Conservation (phyloP, 768 basidiomycete species). For the Suillus placidus region DNA sequence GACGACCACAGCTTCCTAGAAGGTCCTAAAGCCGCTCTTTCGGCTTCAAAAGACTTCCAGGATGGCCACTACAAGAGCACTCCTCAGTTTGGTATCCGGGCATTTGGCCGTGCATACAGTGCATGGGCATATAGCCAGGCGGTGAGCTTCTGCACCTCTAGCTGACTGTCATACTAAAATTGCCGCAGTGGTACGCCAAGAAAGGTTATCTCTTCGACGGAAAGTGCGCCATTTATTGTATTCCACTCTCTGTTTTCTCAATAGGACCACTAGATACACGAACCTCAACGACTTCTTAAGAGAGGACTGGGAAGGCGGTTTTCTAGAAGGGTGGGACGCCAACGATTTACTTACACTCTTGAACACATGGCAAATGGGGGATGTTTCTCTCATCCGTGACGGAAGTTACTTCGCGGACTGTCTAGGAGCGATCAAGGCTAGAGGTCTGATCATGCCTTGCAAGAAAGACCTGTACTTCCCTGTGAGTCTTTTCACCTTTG, state of each 20-base stretch:
- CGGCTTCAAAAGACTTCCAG: conserved; percentile 56
- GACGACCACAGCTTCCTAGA: conserved; percentile 52
- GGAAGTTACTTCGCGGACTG: conserved; percentile 44
- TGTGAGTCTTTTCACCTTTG: conserved; percentile 28
- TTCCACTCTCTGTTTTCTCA: conserved; percentile 3
- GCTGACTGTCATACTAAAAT: neutral
- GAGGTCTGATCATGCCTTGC: conserved; percentile 59
- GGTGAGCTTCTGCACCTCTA: conserved; percentile 31
- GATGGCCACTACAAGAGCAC: conserved; percentile 51
- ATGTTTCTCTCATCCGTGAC: conserved; percentile 48
- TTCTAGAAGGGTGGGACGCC: conserved; percentile 52
- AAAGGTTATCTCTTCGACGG: conserved; percentile 47
- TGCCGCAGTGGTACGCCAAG: conserved; percentile 54
- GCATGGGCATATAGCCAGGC: conserved; percentile 64
- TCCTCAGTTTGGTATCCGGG: conserved; percentile 54
- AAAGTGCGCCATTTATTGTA: conserved; percentile 29
- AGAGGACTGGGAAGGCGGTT: conserved; percentile 53
- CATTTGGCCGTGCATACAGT: conserved; percentile 57
- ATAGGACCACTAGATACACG: conserved; percentile 38
- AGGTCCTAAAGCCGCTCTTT: conserved; percentile 56
- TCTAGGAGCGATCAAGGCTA: conserved; percentile 48
- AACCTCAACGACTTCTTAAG: conserved; percentile 51
- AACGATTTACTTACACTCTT: conserved; percentile 54
- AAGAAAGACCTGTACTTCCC: conserved; percentile 64
- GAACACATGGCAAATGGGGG: conserved; percentile 52